Percentiles rank a stretch among this genome's conserved stretches.
These are phyloP conservation scores for Leishmania amazonensis DNA, from an alignment of 208 protist species.

Conservation along the genomic window DNA sequence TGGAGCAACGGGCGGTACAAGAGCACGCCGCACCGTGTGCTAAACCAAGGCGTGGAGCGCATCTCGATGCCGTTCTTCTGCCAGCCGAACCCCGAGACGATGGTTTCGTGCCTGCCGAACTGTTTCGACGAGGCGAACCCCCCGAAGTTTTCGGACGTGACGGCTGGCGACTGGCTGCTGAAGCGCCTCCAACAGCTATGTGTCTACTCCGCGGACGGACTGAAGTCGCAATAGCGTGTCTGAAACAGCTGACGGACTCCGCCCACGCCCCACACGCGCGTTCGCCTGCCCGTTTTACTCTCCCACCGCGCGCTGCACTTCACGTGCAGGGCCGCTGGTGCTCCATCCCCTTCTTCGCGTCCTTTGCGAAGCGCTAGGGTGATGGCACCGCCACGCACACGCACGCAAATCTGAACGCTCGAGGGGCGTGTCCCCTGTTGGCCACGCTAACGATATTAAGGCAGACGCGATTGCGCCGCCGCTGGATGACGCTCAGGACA, in stretches of 20 bases:
- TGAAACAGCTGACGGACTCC: background rate
- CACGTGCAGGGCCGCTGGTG: background rate
- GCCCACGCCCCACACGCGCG: background rate
- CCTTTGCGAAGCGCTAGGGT: background rate
- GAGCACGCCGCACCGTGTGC: conserved; percentile 72
- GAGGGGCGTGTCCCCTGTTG: background rate
- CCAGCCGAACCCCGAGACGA: conserved; percentile 72
- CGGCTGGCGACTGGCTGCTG: conserved; percentile 64
- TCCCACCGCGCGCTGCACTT: background rate
- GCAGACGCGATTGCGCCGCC: background rate
- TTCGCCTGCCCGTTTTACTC: background rate
- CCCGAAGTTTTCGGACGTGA: conserved; percentile 56
- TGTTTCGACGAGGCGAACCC: conserved; percentile 65
- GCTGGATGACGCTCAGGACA: background rate
- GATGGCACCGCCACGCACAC: background rate
- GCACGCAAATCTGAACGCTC: background rate
- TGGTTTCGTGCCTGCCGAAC: conserved; percentile 66
- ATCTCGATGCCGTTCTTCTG: conserved; percentile 88
- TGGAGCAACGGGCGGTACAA: conserved; percentile 82
- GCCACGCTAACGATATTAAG: background rate
- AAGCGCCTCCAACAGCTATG: conserved; percentile 77
- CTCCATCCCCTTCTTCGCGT: background rate
- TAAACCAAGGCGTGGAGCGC: conserved; percentile 68
- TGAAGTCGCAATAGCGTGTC: background rate
- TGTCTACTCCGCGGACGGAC: conserved; percentile 34